A percentile compares a stretch with the other conserved stretches of the same genome.
Conservation (phyloP, 176 grass and related monocot genomes). For the Zoysia pacifica region DNA sequence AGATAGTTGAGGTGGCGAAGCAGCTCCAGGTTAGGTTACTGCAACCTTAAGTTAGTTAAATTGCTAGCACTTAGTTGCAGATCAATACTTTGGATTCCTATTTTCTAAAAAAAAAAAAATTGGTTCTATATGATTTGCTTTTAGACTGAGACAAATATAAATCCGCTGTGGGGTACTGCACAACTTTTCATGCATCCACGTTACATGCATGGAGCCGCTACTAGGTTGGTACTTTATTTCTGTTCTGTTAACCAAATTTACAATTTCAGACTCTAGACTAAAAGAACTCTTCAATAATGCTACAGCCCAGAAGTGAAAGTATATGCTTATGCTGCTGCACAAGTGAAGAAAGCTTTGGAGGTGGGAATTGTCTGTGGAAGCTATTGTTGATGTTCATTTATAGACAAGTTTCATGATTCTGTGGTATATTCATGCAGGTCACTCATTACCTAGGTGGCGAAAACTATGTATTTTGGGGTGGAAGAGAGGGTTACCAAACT, state of each 20-base stretch:
- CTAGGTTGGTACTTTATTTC: constrained; percentile 57
- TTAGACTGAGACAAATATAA: constrained; percentile 74
- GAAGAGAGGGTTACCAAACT: constrained; percentile 93
- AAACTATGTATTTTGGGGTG: constrained; percentile 99
- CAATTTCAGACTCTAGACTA: constrained; percentile 8
- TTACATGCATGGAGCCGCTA: constrained; percentile 94
- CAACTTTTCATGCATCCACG: constrained; percentile 88
- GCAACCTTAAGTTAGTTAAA: constrained; percentile 5
- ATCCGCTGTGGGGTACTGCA: constrained; percentile 81
- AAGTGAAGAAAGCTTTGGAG: constrained; percentile 98
- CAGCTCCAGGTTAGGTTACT: constrained; percentile 71
- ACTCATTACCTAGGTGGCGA: constrained; percentile 94
- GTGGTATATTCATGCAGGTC: constrained; percentile 47
- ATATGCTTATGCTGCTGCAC: constrained; percentile 94
- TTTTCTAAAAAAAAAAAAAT: constrained; percentile 3
- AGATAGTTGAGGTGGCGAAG: constrained; percentile 81
- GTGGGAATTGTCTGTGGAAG: constrained; percentile 39
- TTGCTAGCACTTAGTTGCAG: not conserved
- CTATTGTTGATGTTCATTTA: not conserved
- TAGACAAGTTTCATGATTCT: constrained; percentile 26
- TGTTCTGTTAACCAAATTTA: not conserved
- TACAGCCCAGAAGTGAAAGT: constrained; percentile 56
- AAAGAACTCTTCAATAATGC: constrained; percentile 8
- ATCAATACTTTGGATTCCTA: not conserved
- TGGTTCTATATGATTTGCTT: not conserved